Conservation (phyloP, 352 stramenopile species). For the Phytopythium boreale region DNA sequence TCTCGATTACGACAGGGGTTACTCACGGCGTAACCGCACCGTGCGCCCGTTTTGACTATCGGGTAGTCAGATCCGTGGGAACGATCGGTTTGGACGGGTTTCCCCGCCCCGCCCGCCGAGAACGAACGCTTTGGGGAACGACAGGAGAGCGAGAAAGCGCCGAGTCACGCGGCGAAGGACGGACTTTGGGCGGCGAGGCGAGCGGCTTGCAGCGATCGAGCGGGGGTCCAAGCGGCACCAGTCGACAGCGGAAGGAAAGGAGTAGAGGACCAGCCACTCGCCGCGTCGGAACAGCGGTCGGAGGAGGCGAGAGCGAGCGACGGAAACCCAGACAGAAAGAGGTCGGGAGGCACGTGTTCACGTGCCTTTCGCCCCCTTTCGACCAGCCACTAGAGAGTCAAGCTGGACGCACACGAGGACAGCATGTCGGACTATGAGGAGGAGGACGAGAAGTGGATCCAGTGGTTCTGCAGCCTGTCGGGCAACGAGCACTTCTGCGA, state of each 20-base stretch:
- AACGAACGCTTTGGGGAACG: conserved; percentile 4
- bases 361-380: not conserved
- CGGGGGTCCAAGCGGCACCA: not conserved
- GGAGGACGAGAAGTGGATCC: conserved; percentile 91
- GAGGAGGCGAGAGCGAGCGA: not conserved
- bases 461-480: conserved; percentile 92
- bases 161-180: not conserved
- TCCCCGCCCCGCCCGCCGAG: not conserved
- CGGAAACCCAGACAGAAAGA: conserved; percentile 1
- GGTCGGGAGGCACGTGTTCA: not conserved
- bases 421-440: conserved; percentile 89
- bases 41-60: not conserved
- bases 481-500: conserved; percentile 93
- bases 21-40: not conserved
- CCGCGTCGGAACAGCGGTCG: conserved; percentile 1
- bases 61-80: not conserved
- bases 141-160: conserved; percentile 7
- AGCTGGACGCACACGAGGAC: conserved; percentile 17
- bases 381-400: conserved; percentile 3
- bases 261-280: not conserved
- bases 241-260: not conserved
- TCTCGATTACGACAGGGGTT: not conserved
- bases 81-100: conserved; percentile 5
- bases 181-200: not conserved
- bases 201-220: conserved; percentile 1